Conservation (phyloP, 306 rosid genomes). For the Ormosia emarginata region DNA sequence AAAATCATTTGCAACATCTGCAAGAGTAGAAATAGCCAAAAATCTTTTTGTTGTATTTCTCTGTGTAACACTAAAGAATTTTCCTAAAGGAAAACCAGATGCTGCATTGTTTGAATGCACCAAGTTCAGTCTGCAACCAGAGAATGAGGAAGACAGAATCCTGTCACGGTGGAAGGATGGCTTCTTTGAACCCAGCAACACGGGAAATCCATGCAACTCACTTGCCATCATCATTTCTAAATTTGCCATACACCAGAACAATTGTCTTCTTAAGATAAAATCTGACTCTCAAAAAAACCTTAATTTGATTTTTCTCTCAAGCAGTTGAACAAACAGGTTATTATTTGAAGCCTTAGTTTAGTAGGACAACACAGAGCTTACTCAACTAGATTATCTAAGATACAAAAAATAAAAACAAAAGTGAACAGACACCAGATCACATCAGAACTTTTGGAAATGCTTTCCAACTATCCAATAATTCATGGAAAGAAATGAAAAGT, state of each 20-base stretch:
- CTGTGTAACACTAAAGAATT: constrained; percentile 9
- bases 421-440: background rate
- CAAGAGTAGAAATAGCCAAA: constrained; percentile 33
- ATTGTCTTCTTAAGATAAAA: constrained; percentile 1
- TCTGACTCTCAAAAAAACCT: background rate
- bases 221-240: constrained; percentile 31
- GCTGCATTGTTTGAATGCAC: constrained; percentile 28
- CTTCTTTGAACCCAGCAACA: constrained; percentile 27
- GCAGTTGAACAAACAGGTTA: background rate
- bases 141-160: constrained; percentile 38
- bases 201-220: constrained; percentile 35
- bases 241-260: background rate
- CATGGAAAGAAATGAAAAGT: background rate
- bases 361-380: background rate
- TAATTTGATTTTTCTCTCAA: constrained; percentile 4
- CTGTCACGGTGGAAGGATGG: constrained; percentile 18
- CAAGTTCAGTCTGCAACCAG: constrained; percentile 25
- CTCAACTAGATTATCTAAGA: background rate
- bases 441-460: background rate
- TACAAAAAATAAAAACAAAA: background rate
- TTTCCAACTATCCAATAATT: background rate
- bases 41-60: constrained; percentile 30
- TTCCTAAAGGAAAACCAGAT: constrained; percentile 17
- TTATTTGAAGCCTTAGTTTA: constrained; percentile 1
- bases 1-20: constrained; percentile 42